Base-by-base conservation (phyloP, 2,329 filamentous ascomycete species). In the Botrytis deweyae region DNA sequence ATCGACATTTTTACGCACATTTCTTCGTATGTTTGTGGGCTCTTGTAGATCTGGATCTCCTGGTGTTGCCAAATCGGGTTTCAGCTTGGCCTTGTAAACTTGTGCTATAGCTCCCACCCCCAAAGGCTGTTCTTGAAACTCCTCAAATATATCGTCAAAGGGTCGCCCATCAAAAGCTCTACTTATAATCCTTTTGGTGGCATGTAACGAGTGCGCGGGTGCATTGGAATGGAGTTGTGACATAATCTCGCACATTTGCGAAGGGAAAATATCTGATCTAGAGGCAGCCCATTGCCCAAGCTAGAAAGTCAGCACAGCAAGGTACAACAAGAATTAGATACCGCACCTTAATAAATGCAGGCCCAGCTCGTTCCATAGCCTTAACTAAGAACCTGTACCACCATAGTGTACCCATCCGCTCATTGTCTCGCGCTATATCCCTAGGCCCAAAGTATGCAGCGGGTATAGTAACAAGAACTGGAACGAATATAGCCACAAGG, bases 221-320 rank as follows among this genome's bases (percentile, higher is more conserved):
- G 96, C 95, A 81, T 98, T 90, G 2, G 96, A 98, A 83, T 99
- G 96, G 64, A 99, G 87, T 75, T 94, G 93, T 1, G 95, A 97
- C 95, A 99, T 96, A 81, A 95, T 90, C 62, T 89, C 89, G 84
- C 96, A 99, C 88, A 99, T 90, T 82, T 98, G 91, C 36, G 88
- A 92, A 2, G 96, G 96, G 81, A 99, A 99, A 80, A 99, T 97
- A 83, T 99, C 96, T 61, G 95, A 93, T 81, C 96, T 88, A 8
- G 96, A 98, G 4, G 96, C 96, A 29, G 96, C 96, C 96, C 96
- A 99, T 90, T 99, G 96, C 25, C 96, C 96, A 72, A 99, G 89
- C 90, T 95, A 78, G 18, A 20, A 55, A 76, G 79, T 78, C 70
- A 77, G 67, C 29, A 52, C 12, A 55, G 20, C 14, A 7, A n/a